Evolutionary conservation across 2,329 filamentous ascomycete genomes (phyloP), one percentile per base, ranked within the genome.

Genomic region (Xylaria sp.): DNA sequence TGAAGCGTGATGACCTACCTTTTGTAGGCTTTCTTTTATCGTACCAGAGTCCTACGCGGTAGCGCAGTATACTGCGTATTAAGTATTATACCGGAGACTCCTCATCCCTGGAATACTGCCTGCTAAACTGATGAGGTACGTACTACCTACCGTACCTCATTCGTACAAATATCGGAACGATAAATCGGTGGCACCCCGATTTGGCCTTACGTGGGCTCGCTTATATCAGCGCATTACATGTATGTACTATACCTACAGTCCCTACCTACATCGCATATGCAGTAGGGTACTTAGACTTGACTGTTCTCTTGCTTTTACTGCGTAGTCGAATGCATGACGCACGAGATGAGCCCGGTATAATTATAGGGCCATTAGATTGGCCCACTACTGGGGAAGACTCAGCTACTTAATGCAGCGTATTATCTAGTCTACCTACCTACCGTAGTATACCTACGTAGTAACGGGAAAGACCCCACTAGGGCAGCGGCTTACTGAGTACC

Each of bases 1-100:
- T 49, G 55, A 58, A 38, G 55, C 29, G n/a, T 58, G 58, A 36
- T 54, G 36, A 51, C 49, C 45, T 49, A 29, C 45, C 45, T 17
- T 49, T 29, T 49, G n/a, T 27, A 42, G 50, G 42, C 17, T 38
- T 29, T 29, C 17, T 31, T 57, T 42, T 63, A 13, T 11, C 36
- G 11, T 38, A 15, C 36, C 17, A 38, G n/a, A n/a, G n/a, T n/a
- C 17, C 17, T 38, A 15, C 10, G 36, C 11, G 10, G 36, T 5
- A 13, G 36, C 2, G 15, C 13, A 15, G 20, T 49, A 10, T 22
- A 20, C 27, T 27, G 7, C 5, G 42, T 45, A 45, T 17, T 39
- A 36, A 9, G 9, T 36, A 36, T 9, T 36, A 36, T 39, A 39
- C 38, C 3, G 33, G 33, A 36, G 6, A 31, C 17, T 20, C 49